Percentiles rank a stretch among this genome's conserved stretches.
phyloP scores from a whole-genome alignment of 192 early-diverging fungal genomes.

The Pilaira anomala region DNA sequence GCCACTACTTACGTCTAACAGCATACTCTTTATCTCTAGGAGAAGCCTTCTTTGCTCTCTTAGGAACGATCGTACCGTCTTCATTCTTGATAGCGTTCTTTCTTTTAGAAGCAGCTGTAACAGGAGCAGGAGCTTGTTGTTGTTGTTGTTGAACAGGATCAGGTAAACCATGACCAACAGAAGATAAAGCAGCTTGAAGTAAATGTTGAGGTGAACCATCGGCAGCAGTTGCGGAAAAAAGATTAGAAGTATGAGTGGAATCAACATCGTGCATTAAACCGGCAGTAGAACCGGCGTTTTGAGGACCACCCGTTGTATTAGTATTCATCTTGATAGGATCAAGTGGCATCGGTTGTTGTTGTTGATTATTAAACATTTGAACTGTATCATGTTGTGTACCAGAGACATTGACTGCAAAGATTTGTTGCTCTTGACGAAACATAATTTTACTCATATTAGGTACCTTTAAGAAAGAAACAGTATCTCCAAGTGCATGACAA shows the following conservation, averaged over 20 bases:
- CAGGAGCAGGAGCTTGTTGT: conserved; percentile 4
- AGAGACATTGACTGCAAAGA: conserved; percentile 34
- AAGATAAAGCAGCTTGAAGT: conserved; percentile 18
- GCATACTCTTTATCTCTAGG: conserved; percentile 31
- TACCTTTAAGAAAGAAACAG: conserved; percentile 32
- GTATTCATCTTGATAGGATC: not conserved
- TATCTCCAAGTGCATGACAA: conserved; percentile 33
- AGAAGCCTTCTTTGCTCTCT: conserved; percentile 24
- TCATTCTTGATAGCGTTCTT: not conserved
- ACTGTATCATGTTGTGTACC: conserved; percentile 29
- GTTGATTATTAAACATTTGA: conserved; percentile 15
- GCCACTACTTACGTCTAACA: conserved; percentile 25
- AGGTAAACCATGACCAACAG: conserved; percentile 6
- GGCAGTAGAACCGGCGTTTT: not conserved
- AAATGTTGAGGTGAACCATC: conserved; percentile 15
- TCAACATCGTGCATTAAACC: conserved; percentile 13
- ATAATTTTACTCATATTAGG: conserved; percentile 34
- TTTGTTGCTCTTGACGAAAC: conserved; percentile 35
- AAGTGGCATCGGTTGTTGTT: not conserved
- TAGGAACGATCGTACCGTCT: not conserved
- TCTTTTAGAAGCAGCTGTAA: not conserved
- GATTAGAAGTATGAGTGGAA: conserved; percentile 7
- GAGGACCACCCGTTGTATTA: not conserved
- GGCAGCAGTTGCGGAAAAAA: conserved; percentile 6
- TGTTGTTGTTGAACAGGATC: not conserved